Percentiles rank a stretch among this genome's conserved stretches.
Conservation (phyloP, 2,329 filamentous ascomycete species). For the Alternaria burnsii region DNA sequence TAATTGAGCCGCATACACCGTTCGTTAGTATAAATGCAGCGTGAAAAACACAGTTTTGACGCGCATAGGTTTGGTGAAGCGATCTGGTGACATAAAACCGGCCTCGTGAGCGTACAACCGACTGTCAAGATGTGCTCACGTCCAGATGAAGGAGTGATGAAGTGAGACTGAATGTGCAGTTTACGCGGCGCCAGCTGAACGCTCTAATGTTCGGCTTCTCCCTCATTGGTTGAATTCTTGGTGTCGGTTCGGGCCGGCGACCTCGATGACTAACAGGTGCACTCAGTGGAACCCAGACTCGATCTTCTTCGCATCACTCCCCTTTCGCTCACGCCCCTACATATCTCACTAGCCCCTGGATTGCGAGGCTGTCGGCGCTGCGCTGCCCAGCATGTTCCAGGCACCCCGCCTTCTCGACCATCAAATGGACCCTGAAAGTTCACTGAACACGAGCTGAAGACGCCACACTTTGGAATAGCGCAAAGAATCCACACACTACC, state of each 20-base stretch:
- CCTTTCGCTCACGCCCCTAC: neutral
- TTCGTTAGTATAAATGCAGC: too few relatives aligned
- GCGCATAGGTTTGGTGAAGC: neutral
- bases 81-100: neutral
- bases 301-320: neutral
- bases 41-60: too few relatives aligned
- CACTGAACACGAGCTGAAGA: neutral
- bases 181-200: neutral
- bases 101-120: neutral
- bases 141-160: neutral
- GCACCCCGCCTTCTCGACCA: neutral
- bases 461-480: neutral
- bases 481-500: neutral
- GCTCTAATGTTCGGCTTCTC: neutral
- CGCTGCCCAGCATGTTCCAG: neutral
- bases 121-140: neutral
- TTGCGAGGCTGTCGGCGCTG: fast-evolving
- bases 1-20: too few relatives aligned
- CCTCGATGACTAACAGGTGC: neutral
- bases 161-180: neutral
- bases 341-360: neutral
- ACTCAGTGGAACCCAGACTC: neutral
- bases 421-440: neutral
- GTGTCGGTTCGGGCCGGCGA: neutral
- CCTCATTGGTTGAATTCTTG: neutral